Conservation (phyloP, 352 stramenopile genomes). For the Phytophthora litchii region DNA sequence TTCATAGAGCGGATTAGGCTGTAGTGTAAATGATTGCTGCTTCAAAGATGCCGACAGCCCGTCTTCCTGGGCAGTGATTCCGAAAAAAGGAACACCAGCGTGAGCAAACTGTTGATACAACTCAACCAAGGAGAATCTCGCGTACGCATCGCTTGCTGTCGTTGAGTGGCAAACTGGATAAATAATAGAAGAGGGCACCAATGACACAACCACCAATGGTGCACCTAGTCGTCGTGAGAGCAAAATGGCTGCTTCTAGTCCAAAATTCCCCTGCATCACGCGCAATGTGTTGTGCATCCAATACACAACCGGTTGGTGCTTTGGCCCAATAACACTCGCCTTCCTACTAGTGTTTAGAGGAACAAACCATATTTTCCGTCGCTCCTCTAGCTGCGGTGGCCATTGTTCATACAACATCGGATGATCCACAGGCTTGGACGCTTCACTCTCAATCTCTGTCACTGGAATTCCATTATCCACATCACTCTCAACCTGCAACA, state of each 20-base stretch:
- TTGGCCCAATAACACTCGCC: constrained; percentile 5
- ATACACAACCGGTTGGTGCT: constrained; percentile 54
- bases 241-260: constrained; percentile 52
- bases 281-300: constrained; percentile 72
- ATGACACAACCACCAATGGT: constrained; percentile 50
- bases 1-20: constrained; percentile 38
- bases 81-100: constrained; percentile 48
- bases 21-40: constrained; percentile 9
- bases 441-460: constrained; percentile 7
- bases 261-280: constrained; percentile 69
- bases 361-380: constrained; percentile 49
- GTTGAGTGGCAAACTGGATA: constrained; percentile 62
- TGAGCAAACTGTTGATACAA: constrained; percentile 54
- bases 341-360: constrained; percentile 15
- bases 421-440: constrained; percentile 12
- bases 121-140: constrained; percentile 54
- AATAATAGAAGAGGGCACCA: constrained; percentile 54
- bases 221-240: constrained; percentile 48
- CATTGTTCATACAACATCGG: constrained; percentile 45
- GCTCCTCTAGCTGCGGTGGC: constrained; percentile 53
- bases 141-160: constrained; percentile 62
- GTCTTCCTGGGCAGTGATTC: constrained; percentile 40
- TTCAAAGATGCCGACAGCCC: neutral
- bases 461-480: neutral
- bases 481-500: neutral